Conservation (phyloP, 2,329 filamentous ascomycete genomes). For the Colletotrichum graminicola region DNA sequence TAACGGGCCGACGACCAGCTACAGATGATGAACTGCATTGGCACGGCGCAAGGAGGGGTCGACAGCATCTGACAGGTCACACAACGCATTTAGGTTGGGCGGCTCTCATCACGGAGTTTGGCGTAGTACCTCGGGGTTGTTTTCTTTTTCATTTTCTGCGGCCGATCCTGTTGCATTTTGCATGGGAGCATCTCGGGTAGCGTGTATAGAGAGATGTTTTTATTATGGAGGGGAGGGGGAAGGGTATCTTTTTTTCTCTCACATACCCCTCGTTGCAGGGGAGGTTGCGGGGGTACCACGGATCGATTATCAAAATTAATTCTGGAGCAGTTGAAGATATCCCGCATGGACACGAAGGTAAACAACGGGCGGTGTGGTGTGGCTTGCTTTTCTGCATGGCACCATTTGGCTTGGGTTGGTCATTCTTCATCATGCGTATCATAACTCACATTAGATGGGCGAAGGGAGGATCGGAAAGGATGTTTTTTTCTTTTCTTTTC, state of each 20-base stretch:
- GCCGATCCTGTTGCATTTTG: neutral
- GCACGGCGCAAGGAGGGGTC: constrained; percentile 27
- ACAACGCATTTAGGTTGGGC: constrained; percentile 21
- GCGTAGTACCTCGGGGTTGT: neutral
- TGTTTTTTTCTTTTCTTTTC: no score
- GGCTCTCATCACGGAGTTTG: constrained; percentile 7
- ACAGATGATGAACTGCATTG: constrained; percentile 29
- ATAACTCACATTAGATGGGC: constrained; percentile 30
- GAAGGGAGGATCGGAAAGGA: neutral
- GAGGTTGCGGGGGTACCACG: neutral
- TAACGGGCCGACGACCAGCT: constrained; percentile 27
- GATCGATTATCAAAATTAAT: constrained; percentile 17
- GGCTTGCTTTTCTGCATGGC: constrained; percentile 26
- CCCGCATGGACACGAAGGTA: constrained; percentile 18
- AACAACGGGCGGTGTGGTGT: constrained; percentile 27
- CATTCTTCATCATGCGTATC: constrained; percentile 21
- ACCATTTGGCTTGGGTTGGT: constrained; percentile 22
- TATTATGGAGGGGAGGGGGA: no score
- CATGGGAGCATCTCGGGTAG: constrained; percentile 8
- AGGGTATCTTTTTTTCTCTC: neutral
- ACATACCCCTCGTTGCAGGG: neutral
- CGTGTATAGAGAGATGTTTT: neutral
- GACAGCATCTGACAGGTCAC: constrained; percentile 28
- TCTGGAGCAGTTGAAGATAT: constrained; percentile 33
- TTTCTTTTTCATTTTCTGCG: neutral